Evolutionary conservation across 495 filamentous ascomycete species (phyloP).

Genomic region (Neurospora africana): DNA sequence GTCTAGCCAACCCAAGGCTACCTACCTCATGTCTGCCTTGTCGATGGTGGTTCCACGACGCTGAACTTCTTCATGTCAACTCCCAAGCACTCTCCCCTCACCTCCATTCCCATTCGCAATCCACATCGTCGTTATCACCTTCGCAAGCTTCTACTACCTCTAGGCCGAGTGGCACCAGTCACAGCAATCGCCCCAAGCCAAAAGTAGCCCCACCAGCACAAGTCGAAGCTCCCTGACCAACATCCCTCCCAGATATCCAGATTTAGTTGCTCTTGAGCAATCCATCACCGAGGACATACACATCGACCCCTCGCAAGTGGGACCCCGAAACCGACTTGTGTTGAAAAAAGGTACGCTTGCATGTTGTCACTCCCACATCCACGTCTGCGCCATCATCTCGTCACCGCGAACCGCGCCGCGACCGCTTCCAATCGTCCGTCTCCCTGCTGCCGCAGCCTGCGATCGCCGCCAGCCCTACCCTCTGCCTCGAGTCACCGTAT

Average conservation of each 20-base stretch:
- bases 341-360: conserved; percentile 60
- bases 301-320: conserved; percentile 69
- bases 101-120: neutral
- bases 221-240: conserved; percentile 51
- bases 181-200: conserved; percentile 37
- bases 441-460: neutral
- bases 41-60: neutral
- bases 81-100: neutral
- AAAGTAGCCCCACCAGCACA: conserved; percentile 50
- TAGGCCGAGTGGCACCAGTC: conserved; percentile 32
- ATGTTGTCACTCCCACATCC: neutral
- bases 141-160: neutral
- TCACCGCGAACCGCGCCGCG: neutral
- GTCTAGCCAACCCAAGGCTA: neutral
- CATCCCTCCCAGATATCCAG: conserved; percentile 91
- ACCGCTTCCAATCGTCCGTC: neutral
- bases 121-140: neutral
- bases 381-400: neutral
- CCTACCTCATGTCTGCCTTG: neutral
- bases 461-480: conserved; percentile 1
- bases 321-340: conserved; percentile 80
- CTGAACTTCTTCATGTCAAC: neutral
- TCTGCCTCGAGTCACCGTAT: neutral
- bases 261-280: conserved; percentile 83
- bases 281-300: conserved; percentile 83